Conservation (phyloP, 2,329 filamentous ascomycete species). For the Tolypocladium sp. region DNA sequence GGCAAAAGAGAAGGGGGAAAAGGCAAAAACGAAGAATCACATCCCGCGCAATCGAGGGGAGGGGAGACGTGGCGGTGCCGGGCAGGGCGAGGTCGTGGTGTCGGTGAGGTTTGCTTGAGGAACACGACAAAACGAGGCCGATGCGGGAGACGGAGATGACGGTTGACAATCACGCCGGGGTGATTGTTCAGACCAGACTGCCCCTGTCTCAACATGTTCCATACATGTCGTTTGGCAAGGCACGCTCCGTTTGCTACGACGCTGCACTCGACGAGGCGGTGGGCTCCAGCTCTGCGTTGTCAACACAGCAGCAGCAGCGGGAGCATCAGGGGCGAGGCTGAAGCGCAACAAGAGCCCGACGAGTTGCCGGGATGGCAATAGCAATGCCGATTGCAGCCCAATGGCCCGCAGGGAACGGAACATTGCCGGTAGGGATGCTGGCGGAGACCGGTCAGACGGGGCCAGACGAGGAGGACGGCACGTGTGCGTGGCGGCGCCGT, state of each 20-base stretch:
- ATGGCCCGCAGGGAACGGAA: neutral
- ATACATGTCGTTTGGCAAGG: neutral
- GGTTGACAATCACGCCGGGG: neutral
- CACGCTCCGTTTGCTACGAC: neutral
- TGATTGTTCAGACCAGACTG: too few relatives aligned
- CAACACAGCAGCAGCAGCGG: neutral
- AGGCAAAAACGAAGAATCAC: neutral
- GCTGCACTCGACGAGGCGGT: neutral
- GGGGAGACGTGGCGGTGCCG: too few relatives aligned
- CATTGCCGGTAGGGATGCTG: neutral
- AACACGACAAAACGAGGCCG: neutral
- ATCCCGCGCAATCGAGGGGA: neutral
- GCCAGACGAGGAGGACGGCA: neutral
- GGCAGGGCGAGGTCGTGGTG: neutral
- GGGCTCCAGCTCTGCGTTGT: neutral
- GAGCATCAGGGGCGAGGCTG: neutral
- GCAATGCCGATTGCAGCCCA: neutral
- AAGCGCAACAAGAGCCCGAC: neutral
- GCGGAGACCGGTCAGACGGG: neutral
- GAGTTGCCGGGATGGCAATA: neutral
- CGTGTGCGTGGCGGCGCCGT: neutral
- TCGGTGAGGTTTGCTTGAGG: neutral
- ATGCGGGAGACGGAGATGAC: neutral
- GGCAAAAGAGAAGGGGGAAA: neutral
- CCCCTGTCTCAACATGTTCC: neutral